Conservation (phyloP, 176 grass and related monocot genomes). For the Cenchrus fungigraminus region DNA sequence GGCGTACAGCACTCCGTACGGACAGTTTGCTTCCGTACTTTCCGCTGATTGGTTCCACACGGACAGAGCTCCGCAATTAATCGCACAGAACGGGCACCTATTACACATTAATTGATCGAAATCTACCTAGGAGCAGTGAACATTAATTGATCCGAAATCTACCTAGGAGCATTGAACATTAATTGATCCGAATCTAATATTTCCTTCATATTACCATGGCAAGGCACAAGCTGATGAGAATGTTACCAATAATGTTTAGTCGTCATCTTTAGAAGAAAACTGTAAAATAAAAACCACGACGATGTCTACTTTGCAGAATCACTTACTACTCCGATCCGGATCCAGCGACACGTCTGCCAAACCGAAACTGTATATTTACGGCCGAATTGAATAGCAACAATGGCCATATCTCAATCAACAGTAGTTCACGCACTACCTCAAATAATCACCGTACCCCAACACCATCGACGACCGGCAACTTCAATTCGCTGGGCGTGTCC, state of each 20-base stretch:
- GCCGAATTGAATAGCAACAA: neutral
- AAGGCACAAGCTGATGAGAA: too few species aligned
- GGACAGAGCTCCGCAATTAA: neutral
- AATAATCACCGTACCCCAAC: neutral
- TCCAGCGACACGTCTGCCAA: neutral
- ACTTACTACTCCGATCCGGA: neutral
- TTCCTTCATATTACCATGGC: too few species aligned
- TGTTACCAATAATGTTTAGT: too few species aligned
- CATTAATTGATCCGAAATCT: too few species aligned
- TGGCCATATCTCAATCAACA: neutral
- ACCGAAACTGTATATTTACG: slow-evolving; percentile 30
- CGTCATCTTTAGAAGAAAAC: neutral
- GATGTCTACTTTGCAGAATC: neutral
- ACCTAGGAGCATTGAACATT: too few species aligned
- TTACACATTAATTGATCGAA: too few species aligned
- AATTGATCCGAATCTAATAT: too few species aligned
- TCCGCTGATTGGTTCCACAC: neutral
- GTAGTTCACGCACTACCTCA: neutral
- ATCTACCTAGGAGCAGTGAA: too few species aligned
- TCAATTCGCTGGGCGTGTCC: neutral
- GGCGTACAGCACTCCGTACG: neutral
- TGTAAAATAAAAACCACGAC: neutral
- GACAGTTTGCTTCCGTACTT: too few species aligned
- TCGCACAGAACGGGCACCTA: neutral
- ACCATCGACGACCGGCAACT: neutral